phyloP scores from a whole-genome alignment of 1,284 basidiomycete species.

The Trametes pubescens region DNA sequence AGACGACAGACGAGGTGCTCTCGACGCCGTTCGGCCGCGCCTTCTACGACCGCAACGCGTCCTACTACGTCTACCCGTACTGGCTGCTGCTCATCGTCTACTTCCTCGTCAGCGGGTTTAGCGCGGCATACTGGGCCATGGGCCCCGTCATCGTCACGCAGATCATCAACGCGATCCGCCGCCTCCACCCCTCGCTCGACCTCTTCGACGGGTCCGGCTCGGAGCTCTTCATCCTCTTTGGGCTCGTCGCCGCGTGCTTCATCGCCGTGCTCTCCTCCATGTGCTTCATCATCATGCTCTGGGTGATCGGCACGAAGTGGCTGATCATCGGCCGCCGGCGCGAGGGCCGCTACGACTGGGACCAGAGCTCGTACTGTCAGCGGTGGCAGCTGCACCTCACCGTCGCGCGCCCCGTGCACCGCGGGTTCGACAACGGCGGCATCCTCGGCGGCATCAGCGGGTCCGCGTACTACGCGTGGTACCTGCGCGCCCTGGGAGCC shows the following conservation, averaged over 20 bases:
- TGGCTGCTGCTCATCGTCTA: constrained; percentile 46
- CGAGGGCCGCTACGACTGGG: constrained; percentile 51
- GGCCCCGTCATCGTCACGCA: constrained; percentile 50
- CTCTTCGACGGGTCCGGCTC: constrained; percentile 48
- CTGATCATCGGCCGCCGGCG: constrained; percentile 48
- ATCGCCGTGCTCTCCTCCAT: constrained; percentile 46
- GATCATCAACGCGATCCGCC: constrained; percentile 44
- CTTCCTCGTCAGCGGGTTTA: constrained; percentile 30
- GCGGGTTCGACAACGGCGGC: constrained; percentile 50
- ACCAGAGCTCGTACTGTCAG: constrained; percentile 55
- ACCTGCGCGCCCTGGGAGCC: constrained; percentile 50
- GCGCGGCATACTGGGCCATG: constrained; percentile 53
- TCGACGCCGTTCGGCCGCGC: constrained; percentile 54
- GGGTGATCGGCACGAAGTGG: constrained; percentile 53
- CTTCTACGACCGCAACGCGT: constrained; percentile 51
- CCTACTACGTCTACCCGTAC: constrained; percentile 53
- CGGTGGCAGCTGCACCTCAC: constrained; percentile 54
- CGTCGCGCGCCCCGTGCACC: constrained; percentile 46
- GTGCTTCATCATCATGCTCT: constrained; percentile 46
- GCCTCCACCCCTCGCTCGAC: constrained; percentile 40
- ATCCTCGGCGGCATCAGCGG: constrained; percentile 49
- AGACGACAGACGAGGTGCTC: constrained; percentile 40
- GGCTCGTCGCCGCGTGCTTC: constrained; percentile 48
- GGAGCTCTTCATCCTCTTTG: constrained; percentile 47
- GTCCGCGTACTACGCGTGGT: constrained; percentile 53